Evolutionary conservation across 2,329 filamentous ascomycete genomes (phyloP), one percentile per base, ranked within the genome.

Genomic region (Fusarium beomiforme): DNA sequence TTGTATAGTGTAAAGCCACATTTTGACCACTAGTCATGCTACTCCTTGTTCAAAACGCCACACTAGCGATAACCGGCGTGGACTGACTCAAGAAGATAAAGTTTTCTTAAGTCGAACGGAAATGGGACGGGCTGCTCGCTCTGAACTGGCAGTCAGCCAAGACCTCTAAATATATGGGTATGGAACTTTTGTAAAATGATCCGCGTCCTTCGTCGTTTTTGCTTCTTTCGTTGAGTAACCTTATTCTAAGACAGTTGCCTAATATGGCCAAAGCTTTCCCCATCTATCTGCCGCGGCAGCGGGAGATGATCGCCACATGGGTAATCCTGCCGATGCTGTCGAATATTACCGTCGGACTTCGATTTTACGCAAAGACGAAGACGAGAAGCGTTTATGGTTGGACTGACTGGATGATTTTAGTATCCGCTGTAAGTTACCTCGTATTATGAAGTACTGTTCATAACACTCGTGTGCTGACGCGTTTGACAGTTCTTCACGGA

Each of bases 141-240:
- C 14, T 37, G 8, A 16, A 31, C 17, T 8, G 11, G 19, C 41
- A 29, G 26, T 47, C 19, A n/a, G 23, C 12, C 3, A 41, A 31
- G 6, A 16, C 43, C 36, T 31, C 31, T 63, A 63, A 42, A 62
- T 63, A 63, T 34, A 37, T 33, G 14, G 6, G 17, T 12, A 16
- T 53, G 60, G 60, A 62, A 62, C 60, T 63, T 63, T 63, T 63
- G 44, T 34, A 51, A 33, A 37, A n/a, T 7, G 57, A 63, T 62
- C 60, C 37, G 36, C 43, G 17, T 57, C 31, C 31, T 29, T 56
- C 21, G 23, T 23, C n/a, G 29, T 26, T 41, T 57, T 47, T 16
- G 31, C 37, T 51, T 24, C 43, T 36, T 63, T 62, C 24, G 2
- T 53, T 36, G 12, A 63, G 29, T 57, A 23, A 49, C 39, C 33